A percentile compares a stretch with the other conserved stretches of the same genome.
Evolutionary conservation across 768 basidiomycete species (phyloP).

Genomic region (Lentinula aciculospora): DNA sequence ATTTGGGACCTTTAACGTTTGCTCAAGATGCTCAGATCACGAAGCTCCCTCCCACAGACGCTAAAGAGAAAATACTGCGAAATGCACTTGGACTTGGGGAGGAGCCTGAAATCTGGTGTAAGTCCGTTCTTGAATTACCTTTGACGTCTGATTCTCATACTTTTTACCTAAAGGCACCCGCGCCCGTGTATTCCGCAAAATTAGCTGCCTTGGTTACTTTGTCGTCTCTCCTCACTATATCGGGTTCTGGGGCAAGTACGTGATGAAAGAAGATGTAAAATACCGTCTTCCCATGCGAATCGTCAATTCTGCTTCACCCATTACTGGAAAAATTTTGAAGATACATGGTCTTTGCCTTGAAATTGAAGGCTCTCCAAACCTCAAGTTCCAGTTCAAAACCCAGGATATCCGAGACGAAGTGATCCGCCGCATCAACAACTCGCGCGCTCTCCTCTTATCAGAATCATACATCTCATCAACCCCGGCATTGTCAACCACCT

Average conservation of each 20-base stretch:
- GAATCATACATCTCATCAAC: neutral
- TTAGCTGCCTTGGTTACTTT: conserved; percentile 35
- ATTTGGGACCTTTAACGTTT: conserved; percentile 36
- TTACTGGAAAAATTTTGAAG: conserved; percentile 20
- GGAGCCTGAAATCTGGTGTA: conserved; percentile 31
- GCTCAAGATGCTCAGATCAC: conserved; percentile 14
- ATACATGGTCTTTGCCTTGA: conserved; percentile 35
- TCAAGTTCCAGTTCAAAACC: conserved; percentile 46
- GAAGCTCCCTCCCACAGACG: conserved; percentile 9
- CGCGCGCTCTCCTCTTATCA: conserved; percentile 9
- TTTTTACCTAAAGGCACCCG: conserved; percentile 23
- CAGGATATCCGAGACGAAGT: conserved; percentile 37
- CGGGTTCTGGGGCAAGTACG: conserved; percentile 42
- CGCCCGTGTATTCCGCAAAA: conserved; percentile 27
- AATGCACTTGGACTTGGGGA: conserved; percentile 23
- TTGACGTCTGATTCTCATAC: neutral
- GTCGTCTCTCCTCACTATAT: conserved; percentile 32
- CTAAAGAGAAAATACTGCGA: conserved; percentile 25
- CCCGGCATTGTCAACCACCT: neutral
- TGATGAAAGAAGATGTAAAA: conserved; percentile 28
- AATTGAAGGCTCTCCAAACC: conserved; percentile 37
- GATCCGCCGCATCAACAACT: conserved; percentile 25
- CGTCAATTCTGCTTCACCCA: conserved; percentile 32
- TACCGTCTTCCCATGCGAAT: conserved; percentile 38
- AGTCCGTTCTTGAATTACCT: conserved; percentile 10